These are phyloP conservation scores for Ustilago bromivora DNA, from an alignment of 1,284 basidiomycete species.

Conservation along the genomic window DNA sequence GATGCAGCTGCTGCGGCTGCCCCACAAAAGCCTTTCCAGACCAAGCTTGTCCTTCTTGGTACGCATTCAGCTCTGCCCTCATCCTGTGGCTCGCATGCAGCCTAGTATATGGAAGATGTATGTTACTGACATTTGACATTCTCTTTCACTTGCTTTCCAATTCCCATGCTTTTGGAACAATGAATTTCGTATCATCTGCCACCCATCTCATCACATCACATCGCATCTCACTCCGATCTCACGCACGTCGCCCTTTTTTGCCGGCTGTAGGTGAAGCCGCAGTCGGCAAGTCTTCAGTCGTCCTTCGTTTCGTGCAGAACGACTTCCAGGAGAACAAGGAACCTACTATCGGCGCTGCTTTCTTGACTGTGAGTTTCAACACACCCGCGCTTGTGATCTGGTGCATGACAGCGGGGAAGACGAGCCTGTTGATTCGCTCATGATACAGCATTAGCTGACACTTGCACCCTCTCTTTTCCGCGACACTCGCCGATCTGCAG, in stretches of 20 bases:
- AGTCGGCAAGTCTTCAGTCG: constrained; percentile 99
- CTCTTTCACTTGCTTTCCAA: background rate
- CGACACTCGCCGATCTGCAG: constrained; percentile 16
- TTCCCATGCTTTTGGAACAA: background rate
- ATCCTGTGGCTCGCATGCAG: background rate
- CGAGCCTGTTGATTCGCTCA: background rate
- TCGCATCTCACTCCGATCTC: background rate
- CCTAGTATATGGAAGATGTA: background rate
- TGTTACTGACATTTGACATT: background rate
- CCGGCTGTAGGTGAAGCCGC: constrained; percentile 87
- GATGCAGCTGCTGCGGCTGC: constrained; percentile 32
- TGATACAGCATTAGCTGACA: background rate
- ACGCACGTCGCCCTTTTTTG: background rate
- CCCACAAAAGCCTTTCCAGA: constrained; percentile 67
- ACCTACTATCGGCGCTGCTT: constrained; percentile 97
- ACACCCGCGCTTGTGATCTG: background rate
- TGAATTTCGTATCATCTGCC: background rate
- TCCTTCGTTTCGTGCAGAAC: constrained; percentile 94
- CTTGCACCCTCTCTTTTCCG: background rate
- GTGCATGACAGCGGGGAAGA: too few relatives aligned
- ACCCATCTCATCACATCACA: background rate
- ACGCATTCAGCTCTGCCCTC: constrained; percentile 5
- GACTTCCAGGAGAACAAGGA: constrained; percentile 97
- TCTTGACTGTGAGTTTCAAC: constrained; percentile 70
- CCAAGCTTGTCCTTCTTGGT: constrained; percentile 68